Evolutionary conservation across 306 rosid genomes (phyloP), one percentile per base, ranked within the genome.

Genomic region (Adenanthera pavonina): DNA sequence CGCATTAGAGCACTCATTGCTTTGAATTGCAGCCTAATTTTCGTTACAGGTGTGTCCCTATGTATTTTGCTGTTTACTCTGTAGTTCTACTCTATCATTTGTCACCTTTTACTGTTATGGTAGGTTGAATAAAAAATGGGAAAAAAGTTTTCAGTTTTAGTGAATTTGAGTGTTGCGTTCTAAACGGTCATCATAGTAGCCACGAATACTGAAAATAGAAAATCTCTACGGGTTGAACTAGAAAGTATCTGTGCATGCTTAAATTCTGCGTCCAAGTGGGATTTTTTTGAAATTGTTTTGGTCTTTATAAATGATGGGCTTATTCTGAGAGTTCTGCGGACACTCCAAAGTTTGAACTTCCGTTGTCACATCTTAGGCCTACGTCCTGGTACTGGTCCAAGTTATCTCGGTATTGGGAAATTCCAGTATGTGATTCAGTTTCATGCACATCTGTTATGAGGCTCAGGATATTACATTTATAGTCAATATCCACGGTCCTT

Each of bases 1-100:
- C 94, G 97, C 49, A 88, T 91, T 74, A 83, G 97, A 89, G 93
- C 97, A 34, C 94, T 93, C 66, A 89, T 91, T 82, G 86, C 97
- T 68, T 85, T 93, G 51, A 93, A 93, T 85, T 91, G 97, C 82
- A 91, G 78, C 44, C 48, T 93, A 8, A 76, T 93, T 73, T 86
- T 91, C 62, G 97, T 93, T 49, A 35, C 94, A 76, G 97, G 97
- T 86, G 71, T 77, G 78, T 72, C 13, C 2, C 20, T 66, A 30
- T 54, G 34, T 19, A 13, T 51, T 8, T 9, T 0, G 1, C 7
- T 65, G 17, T 34, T 61, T 46, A 19, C 9, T 36, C 59, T 17
- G 30, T 9, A 52, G 41, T 57, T 54, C 38, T 74, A 12, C 33
- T 64, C 11, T 34, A 15, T 38, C 61, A 11, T 6, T 71, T 20